These are phyloP conservation scores for Lolium rigidum DNA, from an alignment of 176 grass and related monocot genomes.

Conservation along the genomic window DNA sequence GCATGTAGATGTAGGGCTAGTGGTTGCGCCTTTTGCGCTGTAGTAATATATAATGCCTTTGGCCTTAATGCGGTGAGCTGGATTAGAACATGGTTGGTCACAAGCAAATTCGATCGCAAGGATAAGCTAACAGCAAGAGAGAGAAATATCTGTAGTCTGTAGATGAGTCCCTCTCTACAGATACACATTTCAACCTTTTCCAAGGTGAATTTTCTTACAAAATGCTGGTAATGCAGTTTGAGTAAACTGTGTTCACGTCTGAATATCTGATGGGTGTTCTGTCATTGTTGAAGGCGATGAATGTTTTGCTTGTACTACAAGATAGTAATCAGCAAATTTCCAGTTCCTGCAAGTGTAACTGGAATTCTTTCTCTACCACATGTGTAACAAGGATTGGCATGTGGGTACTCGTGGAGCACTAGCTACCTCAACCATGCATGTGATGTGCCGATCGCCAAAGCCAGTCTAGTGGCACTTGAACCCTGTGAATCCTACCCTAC, in stretches of 20 bases:
- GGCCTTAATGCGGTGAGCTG: conserved; percentile 59
- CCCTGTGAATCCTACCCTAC: conserved; percentile 40
- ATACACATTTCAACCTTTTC: not conserved
- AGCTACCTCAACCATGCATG: conserved; percentile 34
- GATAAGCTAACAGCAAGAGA: conserved; percentile 26
- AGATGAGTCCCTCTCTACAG: not conserved
- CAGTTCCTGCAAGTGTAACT: not conserved
- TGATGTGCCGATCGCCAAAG: conserved; percentile 23
- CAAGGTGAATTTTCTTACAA: not conserved
- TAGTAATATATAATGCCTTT: conserved; percentile 47
- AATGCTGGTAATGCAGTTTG: not conserved
- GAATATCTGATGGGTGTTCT: not conserved
- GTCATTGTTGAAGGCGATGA: conserved; percentile 4
- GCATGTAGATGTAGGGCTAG: conserved; percentile 55
- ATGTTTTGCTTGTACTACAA: not conserved
- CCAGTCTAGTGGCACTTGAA: conserved; percentile 29
- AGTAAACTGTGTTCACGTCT: not conserved
- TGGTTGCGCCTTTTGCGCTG: conserved; percentile 56
- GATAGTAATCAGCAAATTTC: not conserved
- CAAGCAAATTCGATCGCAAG: conserved; percentile 36
- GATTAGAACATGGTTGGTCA: conserved; percentile 55
- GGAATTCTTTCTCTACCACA: not conserved
- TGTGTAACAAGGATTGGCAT: conserved; percentile 34
- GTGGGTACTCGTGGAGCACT: conserved; percentile 35
- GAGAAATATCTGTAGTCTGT: not conserved